Evolutionary conservation across 805 yeast species (phyloP), one percentile per base, ranked within the genome.

Genomic region (baker's yeast (Saccharomyces cerevisiae)): DNA sequence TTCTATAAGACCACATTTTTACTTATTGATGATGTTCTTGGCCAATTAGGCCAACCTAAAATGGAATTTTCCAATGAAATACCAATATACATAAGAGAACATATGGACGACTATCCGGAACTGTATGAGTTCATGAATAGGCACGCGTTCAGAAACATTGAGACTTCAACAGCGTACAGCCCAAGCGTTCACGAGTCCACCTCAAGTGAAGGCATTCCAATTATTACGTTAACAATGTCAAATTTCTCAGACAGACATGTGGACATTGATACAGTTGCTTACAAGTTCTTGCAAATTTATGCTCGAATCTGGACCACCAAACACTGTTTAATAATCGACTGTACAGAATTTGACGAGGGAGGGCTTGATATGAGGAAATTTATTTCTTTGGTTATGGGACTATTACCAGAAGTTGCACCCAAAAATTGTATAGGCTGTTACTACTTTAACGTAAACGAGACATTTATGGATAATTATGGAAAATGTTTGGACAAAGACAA

Each of bases 51-150:
- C 0, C 79, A 81, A 58, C 90, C 91, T 0, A 76, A 75, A 50
- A 72, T 81, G 47, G 70, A 77, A 24, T 76, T 76, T 47, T 81
- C 80, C 10, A 79, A 81, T 54, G 83, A 81, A 55, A 79, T 84
- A 21, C 81, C 85, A 0, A 74, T 76, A 4, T 74, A 76, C 17
- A 76, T 81, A 32, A 79, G 77, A 54, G 77, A 77, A 36, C 76
- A 76, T 49, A 73, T 71, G 49, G 80, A 79, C 43, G 74, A 73
- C 36, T 78, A 79, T 50, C 70, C 78, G 1, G 80, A 79, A 54
- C 73, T 84, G 27, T 82, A 80, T 61, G 95, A 89, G 54, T 87
- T 87, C 59, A 84, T 89, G 89, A 78, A 82, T 27, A 83, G 81
- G 53, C 78, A 82, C 69, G 74, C 89, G 0, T 72, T 79, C 48